These are phyloP conservation scores for Papiliotrema nemorosa DNA, from an alignment of 1,284 basidiomycete species.

Conservation along the genomic window DNA sequence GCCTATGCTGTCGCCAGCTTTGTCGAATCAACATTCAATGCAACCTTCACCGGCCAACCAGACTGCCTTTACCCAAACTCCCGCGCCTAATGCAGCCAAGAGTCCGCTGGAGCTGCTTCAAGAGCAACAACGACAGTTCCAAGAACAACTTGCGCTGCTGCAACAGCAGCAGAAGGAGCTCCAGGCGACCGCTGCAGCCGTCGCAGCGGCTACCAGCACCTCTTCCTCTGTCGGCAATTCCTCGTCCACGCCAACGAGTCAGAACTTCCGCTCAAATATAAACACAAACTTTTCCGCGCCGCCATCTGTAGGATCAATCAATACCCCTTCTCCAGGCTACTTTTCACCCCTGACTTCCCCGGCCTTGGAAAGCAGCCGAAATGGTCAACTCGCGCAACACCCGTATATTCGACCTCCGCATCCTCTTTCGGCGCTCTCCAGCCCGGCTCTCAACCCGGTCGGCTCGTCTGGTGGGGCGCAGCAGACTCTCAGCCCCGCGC, in stretches of 20 bases:
- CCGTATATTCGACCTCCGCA: slow-evolving; percentile 27
- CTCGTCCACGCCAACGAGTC: too few species aligned
- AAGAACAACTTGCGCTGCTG: slow-evolving; percentile 39
- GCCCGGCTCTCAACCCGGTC: slow-evolving; percentile 41
- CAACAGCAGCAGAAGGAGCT: slow-evolving; percentile 43
- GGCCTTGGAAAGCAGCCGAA: slow-evolving; percentile 52
- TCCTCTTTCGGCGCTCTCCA: slow-evolving; percentile 38
- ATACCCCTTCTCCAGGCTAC: slow-evolving; percentile 47
- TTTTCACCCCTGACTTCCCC: slow-evolving; percentile 60
- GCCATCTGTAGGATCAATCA: slow-evolving; percentile 16
- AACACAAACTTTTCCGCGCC: neutral
- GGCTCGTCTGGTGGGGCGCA: slow-evolving; percentile 44
- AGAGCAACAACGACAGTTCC: slow-evolving; percentile 44
- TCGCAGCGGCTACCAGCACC: slow-evolving; percentile 23
- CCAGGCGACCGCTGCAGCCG: slow-evolving; percentile 41
- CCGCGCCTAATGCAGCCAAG: slow-evolving; percentile 7
- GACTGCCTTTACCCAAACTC: slow-evolving; percentile 2
- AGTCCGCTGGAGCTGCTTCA: slow-evolving; percentile 41
- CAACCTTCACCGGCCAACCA: slow-evolving; percentile 27
- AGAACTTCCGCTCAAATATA: too few species aligned
- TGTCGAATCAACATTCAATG: slow-evolving; percentile 24
- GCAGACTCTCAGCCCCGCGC: slow-evolving; percentile 45
- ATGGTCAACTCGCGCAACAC: slow-evolving; percentile 24
- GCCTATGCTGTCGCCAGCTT: slow-evolving; percentile 41
- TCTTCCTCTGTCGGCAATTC: neutral